A percentile compares a stretch with the other conserved stretches of the same genome.
Evolutionary conservation across 805 yeast genomes (phyloP).

Genomic region (Ogataea trehaloabstinens): DNA sequence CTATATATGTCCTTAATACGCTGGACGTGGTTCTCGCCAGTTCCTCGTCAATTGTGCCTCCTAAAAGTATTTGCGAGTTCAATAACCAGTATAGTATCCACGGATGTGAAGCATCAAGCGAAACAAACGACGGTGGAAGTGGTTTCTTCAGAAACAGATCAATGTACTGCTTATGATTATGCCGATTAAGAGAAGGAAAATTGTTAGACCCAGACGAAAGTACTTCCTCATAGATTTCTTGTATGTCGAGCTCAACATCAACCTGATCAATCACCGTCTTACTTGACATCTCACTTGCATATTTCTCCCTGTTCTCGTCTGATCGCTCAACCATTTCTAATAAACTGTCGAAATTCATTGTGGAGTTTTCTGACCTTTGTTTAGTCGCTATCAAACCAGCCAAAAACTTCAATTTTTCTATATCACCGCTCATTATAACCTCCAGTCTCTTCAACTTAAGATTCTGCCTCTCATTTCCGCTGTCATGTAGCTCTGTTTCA

Average conservation of each 20-base stretch:
- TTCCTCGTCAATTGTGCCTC: constrained; percentile 25
- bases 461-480: too few species aligned
- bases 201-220: constrained; percentile 30
- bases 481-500: neutral
- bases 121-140: constrained; percentile 50
- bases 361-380: neutral
- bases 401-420: constrained; percentile 7
- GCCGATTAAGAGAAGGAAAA: constrained; percentile 28
- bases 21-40: constrained; percentile 24
- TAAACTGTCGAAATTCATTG: constrained; percentile 25
- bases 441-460: too few species aligned
- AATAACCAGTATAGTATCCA: constrained; percentile 88
- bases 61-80: constrained; percentile 50
- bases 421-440: constrained; percentile 4
- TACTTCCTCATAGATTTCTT: constrained; percentile 30
- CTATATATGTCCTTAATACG: constrained; percentile 30
- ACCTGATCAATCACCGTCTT: constrained; percentile 38
- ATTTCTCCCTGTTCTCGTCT: constrained; percentile 11
- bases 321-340: constrained; percentile 20
- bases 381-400: constrained; percentile 1
- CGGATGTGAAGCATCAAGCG: constrained; percentile 84
- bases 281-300: constrained; percentile 25
- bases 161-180: constrained; percentile 44
- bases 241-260: constrained; percentile 36
- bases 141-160: constrained; percentile 37